Conservation (phyloP, 257 asterid species). For the Mitragyna speciosa region DNA sequence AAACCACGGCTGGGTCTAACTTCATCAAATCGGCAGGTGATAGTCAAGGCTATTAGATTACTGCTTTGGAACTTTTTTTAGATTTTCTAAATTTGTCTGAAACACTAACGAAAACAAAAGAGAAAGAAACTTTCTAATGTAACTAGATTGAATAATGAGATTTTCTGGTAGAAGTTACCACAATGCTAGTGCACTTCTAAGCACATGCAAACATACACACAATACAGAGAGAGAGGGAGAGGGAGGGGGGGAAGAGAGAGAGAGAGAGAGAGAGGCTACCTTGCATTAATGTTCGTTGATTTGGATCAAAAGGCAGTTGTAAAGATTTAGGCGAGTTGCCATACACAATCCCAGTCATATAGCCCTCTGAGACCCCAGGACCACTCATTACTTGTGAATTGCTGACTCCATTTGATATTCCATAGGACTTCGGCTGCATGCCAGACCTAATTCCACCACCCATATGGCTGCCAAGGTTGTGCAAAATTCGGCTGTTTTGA, state of each 20-base stretch:
- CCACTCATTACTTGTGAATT: slow-evolving; percentile 53
- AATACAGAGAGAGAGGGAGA: too few species aligned
- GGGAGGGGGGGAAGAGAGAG: too few species aligned
- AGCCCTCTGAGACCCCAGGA: slow-evolving; percentile 56
- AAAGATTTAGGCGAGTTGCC: slow-evolving; percentile 60
- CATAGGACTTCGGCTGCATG: slow-evolving; percentile 74
- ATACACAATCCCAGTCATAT: slow-evolving; percentile 44
- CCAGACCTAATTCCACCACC: slow-evolving; percentile 76
- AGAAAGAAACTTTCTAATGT: not conserved
- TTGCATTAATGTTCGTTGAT: slow-evolving; percentile 58
- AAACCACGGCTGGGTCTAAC: not conserved
- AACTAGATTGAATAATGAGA: too few species aligned
- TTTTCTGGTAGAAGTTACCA: not conserved
- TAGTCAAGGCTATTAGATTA: not conserved
- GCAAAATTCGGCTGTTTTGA: slow-evolving; percentile 80
- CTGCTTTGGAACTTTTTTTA: not conserved
- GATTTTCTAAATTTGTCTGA: not conserved
- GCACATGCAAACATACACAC: too few species aligned
- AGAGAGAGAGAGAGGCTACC: too few species aligned
- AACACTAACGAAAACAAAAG: not conserved
- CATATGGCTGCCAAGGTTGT: slow-evolving; percentile 78
- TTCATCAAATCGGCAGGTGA: not conserved
- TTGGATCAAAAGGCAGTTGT: slow-evolving; percentile 62
- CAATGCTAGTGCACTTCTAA: too few species aligned
- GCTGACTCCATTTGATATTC: slow-evolving; percentile 57